Evolutionary conservation across 495 filamentous ascomycete species (phyloP).

Genomic region (Daldinia loculata): DNA sequence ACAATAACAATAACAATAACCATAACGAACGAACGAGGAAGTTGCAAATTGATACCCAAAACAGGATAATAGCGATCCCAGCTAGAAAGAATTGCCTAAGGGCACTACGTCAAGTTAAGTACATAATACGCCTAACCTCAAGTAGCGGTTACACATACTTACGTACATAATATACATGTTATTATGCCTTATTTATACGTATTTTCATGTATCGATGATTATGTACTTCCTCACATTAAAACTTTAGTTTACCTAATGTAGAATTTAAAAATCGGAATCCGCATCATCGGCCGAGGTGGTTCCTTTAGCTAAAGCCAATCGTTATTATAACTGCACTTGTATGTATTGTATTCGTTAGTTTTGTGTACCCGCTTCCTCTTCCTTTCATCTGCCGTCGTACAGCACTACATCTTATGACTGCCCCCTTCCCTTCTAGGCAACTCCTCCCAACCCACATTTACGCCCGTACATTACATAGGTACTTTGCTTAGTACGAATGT

Average conservation of each 20-base stretch:
- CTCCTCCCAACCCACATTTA: constrained; percentile 27
- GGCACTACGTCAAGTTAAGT: neutral
- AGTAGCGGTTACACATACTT: neutral
- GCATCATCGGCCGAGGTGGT: constrained; percentile 34
- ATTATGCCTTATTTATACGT: neutral
- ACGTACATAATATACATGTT: neutral
- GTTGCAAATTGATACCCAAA: constrained; percentile 42
- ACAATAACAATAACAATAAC: constrained; percentile 11
- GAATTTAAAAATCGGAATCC: constrained; percentile 29
- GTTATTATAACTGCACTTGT: neutral
- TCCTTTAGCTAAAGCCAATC: constrained; percentile 6
- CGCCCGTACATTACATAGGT: constrained; percentile 24
- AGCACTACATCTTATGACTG: constrained; percentile 4
- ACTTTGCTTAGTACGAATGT: constrained; percentile 11
- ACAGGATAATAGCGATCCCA: constrained; percentile 12
- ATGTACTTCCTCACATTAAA: neutral
- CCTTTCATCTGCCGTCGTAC: constrained; percentile 27
- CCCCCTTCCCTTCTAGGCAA: constrained; percentile 36
- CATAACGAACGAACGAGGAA: constrained; percentile 7
- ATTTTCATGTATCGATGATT: constrained; percentile 1
- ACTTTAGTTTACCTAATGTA: constrained; percentile 4
- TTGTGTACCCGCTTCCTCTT: constrained; percentile 6
- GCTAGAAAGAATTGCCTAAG: neutral
- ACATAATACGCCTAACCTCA: neutral
- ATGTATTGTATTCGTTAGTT: neutral